Evolutionary conservation across 192 early-diverging fungal species (phyloP), one percentile per base, ranked within the genome.

Genomic region (Funneliformis geosporum): DNA sequence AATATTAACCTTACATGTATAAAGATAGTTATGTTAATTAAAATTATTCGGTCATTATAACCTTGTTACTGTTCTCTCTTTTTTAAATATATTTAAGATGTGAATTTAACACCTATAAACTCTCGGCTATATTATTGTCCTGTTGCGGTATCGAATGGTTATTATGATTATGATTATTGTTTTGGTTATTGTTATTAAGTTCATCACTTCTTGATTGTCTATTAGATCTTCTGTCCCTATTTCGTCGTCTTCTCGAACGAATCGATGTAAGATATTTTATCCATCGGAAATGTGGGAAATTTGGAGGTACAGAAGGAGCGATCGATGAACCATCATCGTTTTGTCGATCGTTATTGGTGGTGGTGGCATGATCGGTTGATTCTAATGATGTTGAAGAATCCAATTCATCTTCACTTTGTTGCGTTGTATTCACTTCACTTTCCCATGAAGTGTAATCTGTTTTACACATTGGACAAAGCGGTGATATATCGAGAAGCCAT

Each of bases 381-480:
- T 21, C 23, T 42, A n/a, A 25, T 46, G 62, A 46, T 12, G 23
- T 43, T 40, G 73, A 39, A 11, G 73, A 61, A 21, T 5, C 38
- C 9, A 61, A 76, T 23, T 21, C 27, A 59, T n/a, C 38, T 60
- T 40, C 16, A 2, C 6, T 70, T 10, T 61, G 38, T 38, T 12
- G 38, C n/a, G 42, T 23, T 43, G 33, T 23, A n/a, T 16, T 47
- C 23, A 44, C 28, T 40, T 65, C 61, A 65, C 18, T 76, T 9
- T 76, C 64, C 75, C 75, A 76, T 25, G 75, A 59, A 14, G 75
- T 76, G 61, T 42, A 79, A 59, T 79, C 77, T 8, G 65, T 27
- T 70, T 79, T 79, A 27, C 77, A 79, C 77, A 79, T 79, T n/a
- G 77, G 77, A 79, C 77, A 79, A 60, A 68, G 40, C 6, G 77